Evolutionary conservation across 495 filamentous ascomycete species (phyloP), one percentile per base, ranked within the genome.

Genomic region (Aspergillus nidulans): DNA sequence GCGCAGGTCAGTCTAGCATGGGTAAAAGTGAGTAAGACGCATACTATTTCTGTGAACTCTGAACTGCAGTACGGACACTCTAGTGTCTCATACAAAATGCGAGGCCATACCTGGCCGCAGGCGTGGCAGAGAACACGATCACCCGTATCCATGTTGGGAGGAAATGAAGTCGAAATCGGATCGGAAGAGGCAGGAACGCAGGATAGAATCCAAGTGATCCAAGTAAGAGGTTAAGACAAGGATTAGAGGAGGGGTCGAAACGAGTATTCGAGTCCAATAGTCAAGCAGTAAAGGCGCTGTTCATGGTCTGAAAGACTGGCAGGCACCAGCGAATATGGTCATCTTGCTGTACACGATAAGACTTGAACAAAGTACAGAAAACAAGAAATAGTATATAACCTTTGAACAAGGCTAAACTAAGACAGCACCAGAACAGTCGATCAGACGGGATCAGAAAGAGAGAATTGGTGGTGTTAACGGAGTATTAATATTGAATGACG

Each of bases 21-120:
- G 32, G 21, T 24, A 16, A 19, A 39, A 6, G 24, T n/a, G 2
- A 25, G 16, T 32, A 21, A 45, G 18, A 12, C 20, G 61, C 68
- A 28, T 66, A 75, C 92, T 55, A 96, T 92, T 72, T 98, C 90
- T 6, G 82, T 87, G 65, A 88, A 84, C 6, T 95, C 88, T n/a
- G 82, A 81, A 12, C 76, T 55, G 64, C 94, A 98, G 7, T 70
- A 63, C n/a, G 92, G 91, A 58, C 94, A 98, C 12, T 66, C 68
- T 47, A 95, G 69, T 6, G 15, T 39, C 30, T 78, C 81, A 57
- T 78, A 73, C 52, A 87, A 78, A 61, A 88, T 81, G 49, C 80
- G 75, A 55, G 82, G 85, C 90, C 89, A 97, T 61, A 96, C 87
- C 42, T 86, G 75, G 34, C 78, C 61, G 75, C 94, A 97, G 30